A percentile compares a stretch with the other conserved stretches of the same genome.
Conservation (phyloP, 2,329 filamentous ascomycete genomes). For the Monosporascus ibericus region DNA sequence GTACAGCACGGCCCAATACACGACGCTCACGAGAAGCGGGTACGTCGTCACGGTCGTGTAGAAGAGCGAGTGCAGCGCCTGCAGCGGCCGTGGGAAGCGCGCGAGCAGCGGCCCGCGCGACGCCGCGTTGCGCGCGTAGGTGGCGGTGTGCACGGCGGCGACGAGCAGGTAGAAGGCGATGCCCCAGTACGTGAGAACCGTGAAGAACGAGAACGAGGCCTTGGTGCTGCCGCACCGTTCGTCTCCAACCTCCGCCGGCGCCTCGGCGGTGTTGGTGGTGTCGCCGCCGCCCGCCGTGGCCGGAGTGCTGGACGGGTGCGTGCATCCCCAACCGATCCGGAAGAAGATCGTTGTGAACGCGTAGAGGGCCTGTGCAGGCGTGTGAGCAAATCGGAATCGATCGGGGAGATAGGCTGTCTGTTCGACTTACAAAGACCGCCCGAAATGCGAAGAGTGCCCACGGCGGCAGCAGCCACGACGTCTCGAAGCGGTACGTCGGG, state of each 20-base stretch:
- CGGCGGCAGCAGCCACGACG: conserved; percentile 74
- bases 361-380: conserved; percentile 45
- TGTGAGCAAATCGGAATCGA: neutral
- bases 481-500: conserved; percentile 63
- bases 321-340: conserved; percentile 60
- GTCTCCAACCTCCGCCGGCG: neutral
- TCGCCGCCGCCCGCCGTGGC: no score
- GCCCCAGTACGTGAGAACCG: conserved; percentile 75
- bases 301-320: conserved; percentile 31
- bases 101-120: conserved; percentile 46
- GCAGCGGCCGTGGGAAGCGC: conserved; percentile 53
- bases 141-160: conserved; percentile 61
- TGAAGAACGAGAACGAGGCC: conserved; percentile 74
- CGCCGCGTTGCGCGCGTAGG: conserved; percentile 48
- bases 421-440: conserved; percentile 43
- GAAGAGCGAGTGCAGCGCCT: conserved; percentile 58
- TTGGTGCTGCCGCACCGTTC: neutral
- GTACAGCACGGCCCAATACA: conserved; percentile 64
- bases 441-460: conserved; percentile 53
- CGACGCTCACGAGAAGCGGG: conserved; percentile 64
- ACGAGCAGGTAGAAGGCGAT: conserved; percentile 72
- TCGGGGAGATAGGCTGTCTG: neutral
- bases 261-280: conserved; percentile 29
- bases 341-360: conserved; percentile 64
- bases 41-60: conserved; percentile 58